These are phyloP conservation scores for Rhodotorula sp. DNA, from an alignment of 1,284 basidiomycete species.

Conservation along the genomic window DNA sequence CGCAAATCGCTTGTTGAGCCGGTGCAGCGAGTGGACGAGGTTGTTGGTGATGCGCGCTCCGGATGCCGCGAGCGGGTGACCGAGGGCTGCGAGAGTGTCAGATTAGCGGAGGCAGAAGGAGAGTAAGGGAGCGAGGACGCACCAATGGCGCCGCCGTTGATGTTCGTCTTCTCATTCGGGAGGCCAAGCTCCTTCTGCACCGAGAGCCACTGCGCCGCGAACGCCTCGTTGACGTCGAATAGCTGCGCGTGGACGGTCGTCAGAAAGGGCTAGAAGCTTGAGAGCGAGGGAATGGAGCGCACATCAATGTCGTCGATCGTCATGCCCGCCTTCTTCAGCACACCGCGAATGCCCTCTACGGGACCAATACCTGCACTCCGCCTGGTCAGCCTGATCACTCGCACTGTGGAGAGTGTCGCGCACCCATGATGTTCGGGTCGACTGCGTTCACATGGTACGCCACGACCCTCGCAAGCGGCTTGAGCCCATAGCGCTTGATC, in stretches of 20 bases:
- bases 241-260: constrained; percentile 42
- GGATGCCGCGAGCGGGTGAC: constrained; percentile 56
- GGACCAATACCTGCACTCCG: constrained; percentile 56
- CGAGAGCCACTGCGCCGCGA: constrained; percentile 89
- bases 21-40: constrained; percentile 58
- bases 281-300: not conserved
- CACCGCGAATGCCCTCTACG: constrained; percentile 54
- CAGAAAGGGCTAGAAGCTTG: not conserved
- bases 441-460: constrained; percentile 61
- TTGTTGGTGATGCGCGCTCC: constrained; percentile 60
- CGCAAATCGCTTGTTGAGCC: constrained; percentile 59
- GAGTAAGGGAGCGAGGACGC: not conserved
- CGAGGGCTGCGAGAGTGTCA: constrained; percentile 50
- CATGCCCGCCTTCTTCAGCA: constrained; percentile 51
- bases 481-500: constrained; percentile 81
- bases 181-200: constrained; percentile 86
- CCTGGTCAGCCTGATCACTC: not conserved
- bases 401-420: not conserved
- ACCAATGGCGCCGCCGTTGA: constrained; percentile 57
- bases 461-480: constrained; percentile 85
- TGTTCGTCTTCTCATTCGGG: constrained; percentile 59
- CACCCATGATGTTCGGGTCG: constrained; percentile 60
- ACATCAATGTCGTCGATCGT: constrained; percentile 54
- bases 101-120: not conserved
- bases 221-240: constrained; percentile 70